Evolutionary conservation across 78 protist genomes (phyloP).

Genomic region (Emiliania huxleyi): DNA sequence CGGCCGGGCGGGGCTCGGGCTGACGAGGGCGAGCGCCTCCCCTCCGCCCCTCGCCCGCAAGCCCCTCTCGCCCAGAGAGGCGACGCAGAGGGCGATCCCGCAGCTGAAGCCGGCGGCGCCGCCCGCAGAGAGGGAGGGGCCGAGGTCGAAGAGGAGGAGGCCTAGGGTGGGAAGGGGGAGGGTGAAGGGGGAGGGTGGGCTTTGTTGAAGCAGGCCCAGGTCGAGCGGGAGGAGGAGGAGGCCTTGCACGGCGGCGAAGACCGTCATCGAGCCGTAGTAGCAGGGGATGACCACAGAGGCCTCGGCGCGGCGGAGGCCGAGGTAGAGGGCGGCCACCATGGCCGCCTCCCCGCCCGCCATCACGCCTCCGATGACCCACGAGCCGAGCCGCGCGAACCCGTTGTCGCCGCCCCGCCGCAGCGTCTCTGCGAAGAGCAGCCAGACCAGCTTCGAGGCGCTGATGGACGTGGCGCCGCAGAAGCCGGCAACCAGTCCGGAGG

Average conservation of each 20-base stretch:
- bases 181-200: too few relatives aligned
- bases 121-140: too few relatives aligned
- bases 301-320: not conserved
- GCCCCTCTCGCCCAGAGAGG: too few relatives aligned
- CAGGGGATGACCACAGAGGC: not conserved
- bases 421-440: not conserved
- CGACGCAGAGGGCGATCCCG: too few relatives aligned
- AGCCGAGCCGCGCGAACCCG: not conserved
- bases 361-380: not conserved
- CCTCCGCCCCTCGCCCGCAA: too few relatives aligned
- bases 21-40: too few relatives aligned
- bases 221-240: not conserved
- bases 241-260: not conserved
- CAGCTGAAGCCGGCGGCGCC: too few relatives aligned
- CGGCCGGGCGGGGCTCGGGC: too few relatives aligned
- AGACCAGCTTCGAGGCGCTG: not conserved
- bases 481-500: not conserved
- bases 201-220: too few relatives aligned
- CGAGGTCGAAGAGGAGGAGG: too few relatives aligned
- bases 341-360: not conserved
- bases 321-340: not conserved
- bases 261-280: not conserved
- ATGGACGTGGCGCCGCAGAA: not conserved
- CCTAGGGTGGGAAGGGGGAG: too few relatives aligned
- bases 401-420: not conserved